Evolutionary conservation across 164 flowering plant species (phyloP).

Genomic region (Kalanchoe fedtschenkoi): DNA sequence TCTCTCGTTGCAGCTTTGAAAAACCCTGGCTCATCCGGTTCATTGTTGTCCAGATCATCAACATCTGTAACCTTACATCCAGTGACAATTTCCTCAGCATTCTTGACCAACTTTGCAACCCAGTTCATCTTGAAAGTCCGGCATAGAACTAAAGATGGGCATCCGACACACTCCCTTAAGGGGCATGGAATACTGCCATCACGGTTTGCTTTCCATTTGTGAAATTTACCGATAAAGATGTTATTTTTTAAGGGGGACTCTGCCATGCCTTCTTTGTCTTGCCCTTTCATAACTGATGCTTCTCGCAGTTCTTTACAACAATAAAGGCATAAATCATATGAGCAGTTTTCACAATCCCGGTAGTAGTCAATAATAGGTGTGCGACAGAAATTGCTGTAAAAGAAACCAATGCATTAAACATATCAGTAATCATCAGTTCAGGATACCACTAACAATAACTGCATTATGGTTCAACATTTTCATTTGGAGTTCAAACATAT

Average conservation of each 20-base stretch:
- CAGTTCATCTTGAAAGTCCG: conserved; percentile 95
- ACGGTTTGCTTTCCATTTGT: conserved; percentile 57
- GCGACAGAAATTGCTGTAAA: conserved; percentile 74
- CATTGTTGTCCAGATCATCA: conserved; percentile 17
- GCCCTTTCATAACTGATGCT: conserved; percentile 21
- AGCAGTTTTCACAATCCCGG: conserved; percentile 74
- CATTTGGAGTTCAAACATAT: not conserved
- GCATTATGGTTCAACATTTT: not conserved
- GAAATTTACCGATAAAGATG: conserved; percentile 26
- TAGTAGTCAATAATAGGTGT: conserved; percentile 86
- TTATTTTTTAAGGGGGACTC: conserved; percentile 19
- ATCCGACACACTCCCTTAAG: conserved; percentile 66
- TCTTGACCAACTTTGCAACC: conserved; percentile 90
- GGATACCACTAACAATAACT: not conserved
- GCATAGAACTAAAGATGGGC: conserved; percentile 35
- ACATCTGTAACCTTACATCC: conserved; percentile 55
- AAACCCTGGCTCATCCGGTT: conserved; percentile 15
- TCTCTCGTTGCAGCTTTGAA: conserved; percentile 38
- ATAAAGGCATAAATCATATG: conserved; percentile 76
- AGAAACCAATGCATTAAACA: not conserved
- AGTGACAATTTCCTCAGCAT: conserved; percentile 89
- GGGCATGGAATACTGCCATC: conserved; percentile 89
- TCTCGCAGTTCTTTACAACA: conserved; percentile 79
- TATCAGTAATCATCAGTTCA: not conserved
- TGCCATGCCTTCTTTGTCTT: conserved; percentile 16